These are phyloP conservation scores for Chamaecrista fasciculata DNA, from an alignment of 306 rosid species.

Conservation along the genomic window DNA sequence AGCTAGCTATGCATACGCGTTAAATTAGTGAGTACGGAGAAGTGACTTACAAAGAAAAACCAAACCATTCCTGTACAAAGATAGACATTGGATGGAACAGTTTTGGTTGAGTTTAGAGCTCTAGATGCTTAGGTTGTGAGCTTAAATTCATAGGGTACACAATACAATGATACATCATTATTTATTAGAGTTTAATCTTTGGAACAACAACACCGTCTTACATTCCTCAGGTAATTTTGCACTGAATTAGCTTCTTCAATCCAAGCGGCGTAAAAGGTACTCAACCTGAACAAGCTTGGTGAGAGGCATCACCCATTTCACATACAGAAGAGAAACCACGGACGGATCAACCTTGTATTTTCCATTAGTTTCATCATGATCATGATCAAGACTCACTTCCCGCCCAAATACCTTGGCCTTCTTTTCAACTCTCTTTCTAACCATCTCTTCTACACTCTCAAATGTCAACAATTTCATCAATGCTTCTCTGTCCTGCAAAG, in stretches of 20 bases:
- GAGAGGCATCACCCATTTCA: slow-evolving; percentile 82
- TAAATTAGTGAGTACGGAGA: too few species aligned
- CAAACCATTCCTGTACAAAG: too few species aligned
- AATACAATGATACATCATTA: not conserved
- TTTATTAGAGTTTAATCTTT: slow-evolving; percentile 10
- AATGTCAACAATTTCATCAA: slow-evolving; percentile 85
- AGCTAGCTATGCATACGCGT: too few species aligned
- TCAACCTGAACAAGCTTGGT: slow-evolving; percentile 84
- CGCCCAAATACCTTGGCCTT: slow-evolving; percentile 80
- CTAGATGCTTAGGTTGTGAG: not conserved
- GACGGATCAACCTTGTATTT: slow-evolving; percentile 65
- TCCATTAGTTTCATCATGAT: not conserved
- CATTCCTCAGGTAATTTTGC: slow-evolving; percentile 11
- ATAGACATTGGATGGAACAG: not conserved
- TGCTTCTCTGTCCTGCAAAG: slow-evolving; percentile 64
- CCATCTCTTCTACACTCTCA: slow-evolving; percentile 64
- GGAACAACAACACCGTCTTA: slow-evolving; percentile 13
- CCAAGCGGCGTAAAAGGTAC: slow-evolving; percentile 73
- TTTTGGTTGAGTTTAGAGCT: not conserved
- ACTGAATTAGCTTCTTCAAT: slow-evolving; percentile 27
- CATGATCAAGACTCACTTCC: slow-evolving; percentile 41
- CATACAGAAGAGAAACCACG: slow-evolving; percentile 56
- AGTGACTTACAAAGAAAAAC: too few species aligned
- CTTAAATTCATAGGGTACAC: not conserved
- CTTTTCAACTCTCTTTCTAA: slow-evolving; percentile 79